Conservation (phyloP, 1,284 basidiomycete genomes). For the Fomitiporia mediterranea region DNA sequence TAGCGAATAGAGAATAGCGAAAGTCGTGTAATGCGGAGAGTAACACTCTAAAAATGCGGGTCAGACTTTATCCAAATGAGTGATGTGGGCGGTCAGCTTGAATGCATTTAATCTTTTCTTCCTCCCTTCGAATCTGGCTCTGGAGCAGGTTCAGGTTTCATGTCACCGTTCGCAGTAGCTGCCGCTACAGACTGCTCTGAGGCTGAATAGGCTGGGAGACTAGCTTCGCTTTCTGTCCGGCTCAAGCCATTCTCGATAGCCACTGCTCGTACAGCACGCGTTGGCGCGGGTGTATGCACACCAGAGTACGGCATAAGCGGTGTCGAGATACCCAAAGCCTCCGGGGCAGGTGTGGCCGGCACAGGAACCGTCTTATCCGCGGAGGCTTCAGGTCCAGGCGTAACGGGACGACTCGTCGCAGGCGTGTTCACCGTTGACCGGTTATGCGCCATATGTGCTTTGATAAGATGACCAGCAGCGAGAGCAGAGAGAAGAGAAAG, state of each 20-base stretch:
- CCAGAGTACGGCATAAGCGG: conserved; percentile 18
- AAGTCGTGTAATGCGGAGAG: not conserved
- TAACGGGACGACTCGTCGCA: conserved; percentile 56
- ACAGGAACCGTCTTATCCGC: not conserved
- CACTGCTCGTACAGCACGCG: conserved; percentile 5
- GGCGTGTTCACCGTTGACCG: conserved; percentile 68
- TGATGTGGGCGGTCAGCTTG: too few species aligned
- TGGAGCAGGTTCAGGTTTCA: not conserved
- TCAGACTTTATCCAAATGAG: too few species aligned
- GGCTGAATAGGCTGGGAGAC: conserved; percentile 15
- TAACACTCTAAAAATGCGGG: too few species aligned
- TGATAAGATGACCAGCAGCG: conserved; percentile 87
- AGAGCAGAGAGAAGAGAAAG: conserved; percentile 85
- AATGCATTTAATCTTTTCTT: not conserved
- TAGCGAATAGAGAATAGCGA: not conserved
- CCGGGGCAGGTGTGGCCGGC: conserved; percentile 9
- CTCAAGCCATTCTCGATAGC: conserved; percentile 3
- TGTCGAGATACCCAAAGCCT: conserved; percentile 10
- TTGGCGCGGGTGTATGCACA: conserved; percentile 18
- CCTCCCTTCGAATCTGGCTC: not conserved
- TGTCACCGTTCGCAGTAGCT: not conserved
- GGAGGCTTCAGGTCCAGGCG: conserved; percentile 39
- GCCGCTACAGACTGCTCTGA: not conserved
- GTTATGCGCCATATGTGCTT: conserved; percentile 87
- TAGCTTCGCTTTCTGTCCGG: conserved; percentile 11